Conservation (phyloP, 208 protist species). For the Leishmania amazonensis region DNA sequence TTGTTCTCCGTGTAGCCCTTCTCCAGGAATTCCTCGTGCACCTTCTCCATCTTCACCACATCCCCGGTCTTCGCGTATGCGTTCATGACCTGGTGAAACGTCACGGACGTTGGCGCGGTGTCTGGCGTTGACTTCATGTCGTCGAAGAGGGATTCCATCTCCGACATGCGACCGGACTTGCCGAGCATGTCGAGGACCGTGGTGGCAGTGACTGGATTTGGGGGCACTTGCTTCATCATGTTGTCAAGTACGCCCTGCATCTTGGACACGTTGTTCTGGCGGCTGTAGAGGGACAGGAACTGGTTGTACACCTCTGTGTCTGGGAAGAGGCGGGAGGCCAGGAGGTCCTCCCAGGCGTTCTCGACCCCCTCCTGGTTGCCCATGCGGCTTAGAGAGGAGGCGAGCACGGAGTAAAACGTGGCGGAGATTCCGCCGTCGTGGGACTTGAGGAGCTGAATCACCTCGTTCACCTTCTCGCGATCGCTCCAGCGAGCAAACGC, state of each 20-base stretch:
- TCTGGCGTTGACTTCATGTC: constrained; percentile 86
- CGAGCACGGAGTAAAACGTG: constrained; percentile 85
- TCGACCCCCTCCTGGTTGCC: constrained; percentile 77
- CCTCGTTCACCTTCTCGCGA: constrained; percentile 62
- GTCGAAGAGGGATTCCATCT: constrained; percentile 88
- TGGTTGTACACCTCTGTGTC: constrained; percentile 90
- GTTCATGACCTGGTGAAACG: constrained; percentile 90
- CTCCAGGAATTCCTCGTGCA: constrained; percentile 60
- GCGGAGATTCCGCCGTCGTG: constrained; percentile 77
- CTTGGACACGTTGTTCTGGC: constrained; percentile 73
- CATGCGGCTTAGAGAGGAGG: constrained; percentile 80
- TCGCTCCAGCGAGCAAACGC: constrained; percentile 81
- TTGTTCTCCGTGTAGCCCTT: constrained; percentile 76
- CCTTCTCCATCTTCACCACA: constrained; percentile 84
- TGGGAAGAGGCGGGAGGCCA: constrained; percentile 82
- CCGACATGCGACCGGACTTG: constrained; percentile 80
- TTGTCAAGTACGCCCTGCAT: constrained; percentile 88
- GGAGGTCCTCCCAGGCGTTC: constrained; percentile 86
- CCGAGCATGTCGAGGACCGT: constrained; percentile 88
- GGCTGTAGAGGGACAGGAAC: constrained; percentile 82
- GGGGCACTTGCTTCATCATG: constrained; percentile 90
- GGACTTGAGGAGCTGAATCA: constrained; percentile 77
- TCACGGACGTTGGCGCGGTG: constrained; percentile 87
- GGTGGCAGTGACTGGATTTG: constrained; percentile 85
- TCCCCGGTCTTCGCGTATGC: constrained; percentile 87